phyloP scores from a whole-genome alignment of 768 basidiomycete species.

The Hysterangium stoloniferum region DNA sequence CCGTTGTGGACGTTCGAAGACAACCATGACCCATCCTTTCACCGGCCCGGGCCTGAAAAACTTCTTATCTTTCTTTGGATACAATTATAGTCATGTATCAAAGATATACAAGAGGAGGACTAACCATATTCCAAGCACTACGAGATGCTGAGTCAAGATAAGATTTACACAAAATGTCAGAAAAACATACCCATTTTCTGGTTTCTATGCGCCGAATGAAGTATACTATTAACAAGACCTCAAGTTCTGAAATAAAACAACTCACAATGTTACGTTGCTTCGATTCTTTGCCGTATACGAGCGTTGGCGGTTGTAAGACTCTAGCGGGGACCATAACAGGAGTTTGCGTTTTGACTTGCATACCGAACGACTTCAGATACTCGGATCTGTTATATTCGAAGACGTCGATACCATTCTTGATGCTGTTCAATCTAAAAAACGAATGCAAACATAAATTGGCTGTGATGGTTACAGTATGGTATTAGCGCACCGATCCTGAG shows the following conservation, averaged over 20 bases:
- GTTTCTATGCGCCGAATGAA: slow-evolving; percentile 7
- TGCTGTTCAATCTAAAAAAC: slow-evolving; percentile 31
- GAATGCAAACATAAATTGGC: slow-evolving; percentile 2
- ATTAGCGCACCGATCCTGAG: slow-evolving; percentile 41
- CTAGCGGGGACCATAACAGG: slow-evolving; percentile 57
- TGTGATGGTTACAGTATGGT: too few relatives aligned
- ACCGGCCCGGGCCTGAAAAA: slow-evolving; percentile 54
- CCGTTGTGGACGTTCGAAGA: slow-evolving; percentile 56
- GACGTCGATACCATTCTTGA: slow-evolving; percentile 23
- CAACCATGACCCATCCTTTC: slow-evolving; percentile 48
- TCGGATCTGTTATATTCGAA: slow-evolving; percentile 62
- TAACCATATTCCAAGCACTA: slow-evolving; percentile 75
- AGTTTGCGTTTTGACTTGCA: slow-evolving; percentile 43
- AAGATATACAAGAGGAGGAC: slow-evolving; percentile 11
- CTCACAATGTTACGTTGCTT: slow-evolving; percentile 52
- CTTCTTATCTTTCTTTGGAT: slow-evolving; percentile 52
- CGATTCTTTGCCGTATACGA: slow-evolving; percentile 57
- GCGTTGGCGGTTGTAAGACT: slow-evolving; percentile 51
- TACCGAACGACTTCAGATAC: slow-evolving; percentile 67
- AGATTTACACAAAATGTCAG: slow-evolving; percentile 1
- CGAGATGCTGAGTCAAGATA: slow-evolving; percentile 25
- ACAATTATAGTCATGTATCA: slow-evolving; percentile 8
- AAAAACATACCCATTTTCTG: slow-evolving; percentile 11
- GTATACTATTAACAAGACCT: background rate
- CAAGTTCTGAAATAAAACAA: slow-evolving; percentile 5